Percentiles rank a stretch among this genome's conserved stretches.
Conservation (phyloP, 352 stramenopile genomes). For the Achlya hypogyna region DNA sequence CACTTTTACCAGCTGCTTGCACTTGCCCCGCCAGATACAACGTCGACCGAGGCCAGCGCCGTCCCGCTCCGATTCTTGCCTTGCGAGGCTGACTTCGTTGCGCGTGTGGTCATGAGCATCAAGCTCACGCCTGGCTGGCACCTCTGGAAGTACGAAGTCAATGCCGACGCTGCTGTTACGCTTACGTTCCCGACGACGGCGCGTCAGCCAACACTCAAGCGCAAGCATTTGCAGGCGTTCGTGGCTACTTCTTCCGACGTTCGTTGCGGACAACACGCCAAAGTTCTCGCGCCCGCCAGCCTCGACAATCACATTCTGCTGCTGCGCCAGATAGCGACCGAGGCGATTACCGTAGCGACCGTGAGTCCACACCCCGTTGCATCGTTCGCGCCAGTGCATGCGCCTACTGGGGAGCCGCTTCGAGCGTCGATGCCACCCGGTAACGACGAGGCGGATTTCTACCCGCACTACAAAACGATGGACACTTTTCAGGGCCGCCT, state of each 20-base stretch:
- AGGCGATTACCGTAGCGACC: neutral
- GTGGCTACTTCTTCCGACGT: neutral
- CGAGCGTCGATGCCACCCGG: neutral
- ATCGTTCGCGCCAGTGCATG: slow-evolving; percentile 3
- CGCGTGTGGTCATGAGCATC: slow-evolving; percentile 50
- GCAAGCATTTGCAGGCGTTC: neutral
- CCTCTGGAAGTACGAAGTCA: slow-evolving; percentile 60
- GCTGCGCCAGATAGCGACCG: neutral
- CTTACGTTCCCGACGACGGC: neutral
- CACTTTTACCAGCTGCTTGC: too few species aligned
- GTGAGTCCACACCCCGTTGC: neutral
- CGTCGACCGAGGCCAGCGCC: neutral
- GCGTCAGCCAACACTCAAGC: neutral
- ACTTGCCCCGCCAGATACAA: too few species aligned
- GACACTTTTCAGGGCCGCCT: neutral
- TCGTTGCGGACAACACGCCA: neutral
- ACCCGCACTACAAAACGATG: neutral
- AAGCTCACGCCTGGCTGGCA: slow-evolving; percentile 76
- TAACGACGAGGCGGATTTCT: neutral
- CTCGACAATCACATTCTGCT: neutral
- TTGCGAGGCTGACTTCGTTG: slow-evolving; percentile 44
- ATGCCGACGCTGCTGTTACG: neutral
- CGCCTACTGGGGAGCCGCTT: neutral
- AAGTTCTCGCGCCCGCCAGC: neutral
- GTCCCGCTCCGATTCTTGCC: slow-evolving; percentile 23